Evolutionary conservation across 2,329 filamentous ascomycete genomes (phyloP), one percentile per base, ranked within the genome.

Genomic region (Fusarium poae): DNA sequence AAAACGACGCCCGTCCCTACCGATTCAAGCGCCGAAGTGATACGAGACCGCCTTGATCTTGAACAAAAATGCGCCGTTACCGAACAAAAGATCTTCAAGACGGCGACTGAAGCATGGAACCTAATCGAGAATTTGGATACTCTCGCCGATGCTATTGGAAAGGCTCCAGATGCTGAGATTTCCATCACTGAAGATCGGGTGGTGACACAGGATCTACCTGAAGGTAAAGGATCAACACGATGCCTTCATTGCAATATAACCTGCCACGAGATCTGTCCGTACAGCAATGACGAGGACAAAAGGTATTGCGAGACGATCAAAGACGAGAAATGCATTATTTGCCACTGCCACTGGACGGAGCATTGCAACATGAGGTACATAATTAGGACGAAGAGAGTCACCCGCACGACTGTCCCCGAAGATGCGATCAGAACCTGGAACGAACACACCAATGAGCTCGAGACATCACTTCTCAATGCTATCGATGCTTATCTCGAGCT

Each of bases 161-260:
- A 35, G 16, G 21, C 5, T 16, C 46, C 46, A 6, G 46, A 49
- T 35, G 34, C 34, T 9, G 34, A 51, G 18, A 13, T 51, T 8
- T 18, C 48, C 34, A 29, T 51, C 13, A 51, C 48, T 34, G 35
- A 51, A 40, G 32, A 51, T 30, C 34, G 25, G 35, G 48, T 30
- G 30, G 35, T 51, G 11, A 37, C 23, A 30, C 23, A 40, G 34
- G 48, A 51, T 30, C 15, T 51, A 23, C 48, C 48, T 21, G 34
- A 51, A 18, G 48, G 48, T 30, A 37, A 40, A 40, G 48, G 23
- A 2, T 29, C 48, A 9, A 51, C 48, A 40, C 48, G 23, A 27
- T 51, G 48, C 34, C 48, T 51, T 15, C 18, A 40, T 13, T 51
- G 48, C 48, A 37, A 51, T 5, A 51, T 51, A 6, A 51, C 48